Conservation (phyloP, 495 filamentous ascomycete genomes). For the Penicillium riverlandense region DNA sequence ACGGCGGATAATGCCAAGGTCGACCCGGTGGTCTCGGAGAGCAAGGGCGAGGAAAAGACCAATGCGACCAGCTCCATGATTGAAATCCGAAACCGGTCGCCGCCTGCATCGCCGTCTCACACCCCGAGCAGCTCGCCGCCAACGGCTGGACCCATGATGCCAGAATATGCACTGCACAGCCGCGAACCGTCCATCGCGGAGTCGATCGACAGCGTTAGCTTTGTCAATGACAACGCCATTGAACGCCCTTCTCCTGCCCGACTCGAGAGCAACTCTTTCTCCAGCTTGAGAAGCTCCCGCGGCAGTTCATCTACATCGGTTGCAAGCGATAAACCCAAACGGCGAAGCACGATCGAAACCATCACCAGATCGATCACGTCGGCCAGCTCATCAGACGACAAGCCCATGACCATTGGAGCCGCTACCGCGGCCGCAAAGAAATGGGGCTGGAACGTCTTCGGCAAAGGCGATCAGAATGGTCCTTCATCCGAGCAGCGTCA, state of each 20-base stretch:
- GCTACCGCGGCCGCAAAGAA: slow-evolving; percentile 75
- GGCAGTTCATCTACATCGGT: slow-evolving; percentile 24
- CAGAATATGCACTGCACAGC: slow-evolving; percentile 20
- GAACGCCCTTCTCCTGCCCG: slow-evolving; percentile 22
- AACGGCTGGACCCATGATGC: slow-evolving; percentile 21
- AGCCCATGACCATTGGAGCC: slow-evolving; percentile 51
- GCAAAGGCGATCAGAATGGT: slow-evolving; percentile 39
- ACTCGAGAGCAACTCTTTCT: slow-evolving; percentile 16
- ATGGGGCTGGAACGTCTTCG: slow-evolving; percentile 72
- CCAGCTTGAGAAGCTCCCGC: slow-evolving; percentile 23
- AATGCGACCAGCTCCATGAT: slow-evolving; percentile 58
- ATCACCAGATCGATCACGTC: slow-evolving; percentile 29
- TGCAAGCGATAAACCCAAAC: slow-evolving; percentile 23
- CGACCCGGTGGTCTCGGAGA: slow-evolving; percentile 42
- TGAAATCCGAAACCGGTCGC: slow-evolving; percentile 56
- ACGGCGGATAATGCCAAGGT: slow-evolving; percentile 54
- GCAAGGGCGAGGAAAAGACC: slow-evolving; percentile 37
- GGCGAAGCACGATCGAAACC: slow-evolving; percentile 36
- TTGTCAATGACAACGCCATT: slow-evolving; percentile 9
- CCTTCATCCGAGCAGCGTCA: slow-evolving; percentile 17
- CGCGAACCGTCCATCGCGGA: slow-evolving; percentile 27
- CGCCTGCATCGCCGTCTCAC: slow-evolving; percentile 47
- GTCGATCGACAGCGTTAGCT: slow-evolving; percentile 20
- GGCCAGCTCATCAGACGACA: slow-evolving; percentile 20
- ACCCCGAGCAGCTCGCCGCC: slow-evolving; percentile 46